Evolutionary conservation across 257 asterid species (phyloP).

Genomic region (Scutellaria galericulata): DNA sequence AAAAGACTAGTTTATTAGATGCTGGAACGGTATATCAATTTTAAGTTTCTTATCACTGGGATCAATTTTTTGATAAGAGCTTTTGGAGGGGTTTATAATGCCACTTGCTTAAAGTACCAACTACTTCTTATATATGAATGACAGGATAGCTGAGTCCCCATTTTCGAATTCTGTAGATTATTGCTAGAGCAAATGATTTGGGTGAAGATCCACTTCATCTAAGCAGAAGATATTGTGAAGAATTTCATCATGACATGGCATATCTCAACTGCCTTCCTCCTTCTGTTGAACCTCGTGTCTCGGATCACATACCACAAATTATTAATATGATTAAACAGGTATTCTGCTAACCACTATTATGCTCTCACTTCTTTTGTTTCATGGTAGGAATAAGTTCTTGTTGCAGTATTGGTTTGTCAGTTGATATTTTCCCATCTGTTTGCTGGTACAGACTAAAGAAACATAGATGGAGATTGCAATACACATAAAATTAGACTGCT

Average conservation of each 20-base stretch:
- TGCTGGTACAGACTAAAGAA: neutral
- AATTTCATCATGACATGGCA: constrained; percentile 84
- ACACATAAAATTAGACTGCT: constrained; percentile 3
- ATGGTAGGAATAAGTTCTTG: neutral
- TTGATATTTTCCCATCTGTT: constrained; percentile 5
- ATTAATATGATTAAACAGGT: constrained; percentile 90
- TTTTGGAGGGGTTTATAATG: constrained; percentile 23
- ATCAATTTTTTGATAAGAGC: constrained; percentile 18
- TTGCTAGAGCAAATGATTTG: constrained; percentile 83
- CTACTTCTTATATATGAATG: constrained; percentile 45
- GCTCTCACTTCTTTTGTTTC: constrained; percentile 10
- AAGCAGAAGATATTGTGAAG: constrained; percentile 88
- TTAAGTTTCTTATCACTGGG: neutral
- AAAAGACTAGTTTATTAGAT: neutral
- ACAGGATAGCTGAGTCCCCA: constrained; percentile 70
- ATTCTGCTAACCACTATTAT: neutral
- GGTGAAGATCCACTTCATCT: constrained; percentile 82
- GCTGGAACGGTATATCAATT: neutral
- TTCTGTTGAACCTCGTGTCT: constrained; percentile 92
- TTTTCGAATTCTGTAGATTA: constrained; percentile 84
- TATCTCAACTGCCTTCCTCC: constrained; percentile 85
- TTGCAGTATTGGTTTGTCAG: constrained; percentile 11
- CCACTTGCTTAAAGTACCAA: constrained; percentile 40
- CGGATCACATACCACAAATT: constrained; percentile 88
- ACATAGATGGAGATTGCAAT: neutral